Evolutionary conservation across 2,329 filamentous ascomycete species (phyloP).

Genomic region (Beauveria sp.): DNA sequence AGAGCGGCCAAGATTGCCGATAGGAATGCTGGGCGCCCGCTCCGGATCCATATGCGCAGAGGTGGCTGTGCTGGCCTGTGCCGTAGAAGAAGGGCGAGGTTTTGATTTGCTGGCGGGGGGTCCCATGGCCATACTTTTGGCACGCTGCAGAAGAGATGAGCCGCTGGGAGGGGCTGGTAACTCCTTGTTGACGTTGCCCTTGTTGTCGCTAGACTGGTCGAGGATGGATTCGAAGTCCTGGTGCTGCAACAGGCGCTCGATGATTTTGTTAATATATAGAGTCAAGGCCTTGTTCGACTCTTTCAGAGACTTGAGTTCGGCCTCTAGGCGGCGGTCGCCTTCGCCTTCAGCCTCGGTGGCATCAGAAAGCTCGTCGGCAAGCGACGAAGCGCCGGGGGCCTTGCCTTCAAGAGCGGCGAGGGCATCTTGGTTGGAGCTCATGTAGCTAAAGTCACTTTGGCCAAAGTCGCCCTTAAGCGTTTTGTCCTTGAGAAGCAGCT

Average conservation of each 20-base stretch:
- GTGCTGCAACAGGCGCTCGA: slow-evolving; percentile 87
- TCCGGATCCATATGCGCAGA: slow-evolving; percentile 56
- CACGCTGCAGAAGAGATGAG: slow-evolving; percentile 50
- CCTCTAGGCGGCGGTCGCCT: slow-evolving; percentile 61
- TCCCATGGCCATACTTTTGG: slow-evolving; percentile 52
- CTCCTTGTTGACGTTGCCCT: slow-evolving; percentile 67
- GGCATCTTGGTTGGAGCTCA: slow-evolving; percentile 56
- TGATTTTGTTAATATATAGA: slow-evolving; percentile 98
- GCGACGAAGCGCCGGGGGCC: slow-evolving; percentile 43
- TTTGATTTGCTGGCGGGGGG: slow-evolving; percentile 30
- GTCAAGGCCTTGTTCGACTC: slow-evolving; percentile 97
- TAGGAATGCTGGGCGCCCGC: slow-evolving; percentile 69
- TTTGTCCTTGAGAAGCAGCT: slow-evolving; percentile 87
- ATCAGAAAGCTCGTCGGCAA: slow-evolving; percentile 85
- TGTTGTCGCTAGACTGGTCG: slow-evolving; percentile 62
- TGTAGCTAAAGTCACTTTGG: slow-evolving; percentile 72
- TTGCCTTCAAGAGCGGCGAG: slow-evolving; percentile 56
- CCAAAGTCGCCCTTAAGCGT: slow-evolving; percentile 91
- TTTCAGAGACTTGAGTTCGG: slow-evolving; percentile 70
- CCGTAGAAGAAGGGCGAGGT: slow-evolving; percentile 50
- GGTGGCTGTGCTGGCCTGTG: slow-evolving; percentile 29
- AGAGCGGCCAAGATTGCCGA: slow-evolving; percentile 48
- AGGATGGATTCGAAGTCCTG: slow-evolving; percentile 93
- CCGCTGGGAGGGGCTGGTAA: slow-evolving; percentile 59
- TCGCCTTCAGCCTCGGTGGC: slow-evolving; percentile 54